Evolutionary conservation across 129 eudicot genomes (phyloP), one percentile per base, ranked within the genome.

Genomic region (Logfia minima): DNA sequence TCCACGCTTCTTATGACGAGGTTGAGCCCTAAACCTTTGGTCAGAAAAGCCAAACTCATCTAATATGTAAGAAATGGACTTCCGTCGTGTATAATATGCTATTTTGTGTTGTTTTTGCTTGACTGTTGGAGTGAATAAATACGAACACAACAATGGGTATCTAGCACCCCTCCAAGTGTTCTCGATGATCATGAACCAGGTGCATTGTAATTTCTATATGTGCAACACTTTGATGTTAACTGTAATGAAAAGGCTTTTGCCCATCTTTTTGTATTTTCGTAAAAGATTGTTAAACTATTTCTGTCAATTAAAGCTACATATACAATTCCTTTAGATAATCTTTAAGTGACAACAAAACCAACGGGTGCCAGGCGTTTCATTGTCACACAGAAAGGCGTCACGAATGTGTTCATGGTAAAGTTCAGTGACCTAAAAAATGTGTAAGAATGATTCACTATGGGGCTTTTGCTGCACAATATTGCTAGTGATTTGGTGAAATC

Each of bases 71-170:
- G 39, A 61, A 61, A 68, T 58, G 31, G 23, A 58, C 41, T 80
- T 58, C 70, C 17, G 7, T 2, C 51, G 0, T 80, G 84, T 81
- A 51, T 68, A 21, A 75, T 81, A 68, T 68, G 80, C 23, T 81
- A 29, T 55, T 68, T 68, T 68, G 72, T 71, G 35, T 45, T 62
- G 43, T 71, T 41, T 62, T 29, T 34, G 55, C 70, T 66, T 22
- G 18, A 39, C 26, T 58, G 63, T 58, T 6, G 6, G 28, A 58
- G 8, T 58, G 63, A 58, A 58, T 58, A 58, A 58, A 21, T 58
- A 58, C 21, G 26, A 58, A n/a, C 8, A 34, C 37, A 2, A 4
- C 11, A 58, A 8, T 2, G 5, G 22, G 63, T 19, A 58, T 58
- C 63, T 58, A 58, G 26, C 63, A 58, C 63, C 63, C 62, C 13